A percentile compares a stretch with the other conserved stretches of the same genome.
These are phyloP conservation scores for Starmera amethionina DNA, from an alignment of 805 yeast genomes.

Conservation along the genomic window DNA sequence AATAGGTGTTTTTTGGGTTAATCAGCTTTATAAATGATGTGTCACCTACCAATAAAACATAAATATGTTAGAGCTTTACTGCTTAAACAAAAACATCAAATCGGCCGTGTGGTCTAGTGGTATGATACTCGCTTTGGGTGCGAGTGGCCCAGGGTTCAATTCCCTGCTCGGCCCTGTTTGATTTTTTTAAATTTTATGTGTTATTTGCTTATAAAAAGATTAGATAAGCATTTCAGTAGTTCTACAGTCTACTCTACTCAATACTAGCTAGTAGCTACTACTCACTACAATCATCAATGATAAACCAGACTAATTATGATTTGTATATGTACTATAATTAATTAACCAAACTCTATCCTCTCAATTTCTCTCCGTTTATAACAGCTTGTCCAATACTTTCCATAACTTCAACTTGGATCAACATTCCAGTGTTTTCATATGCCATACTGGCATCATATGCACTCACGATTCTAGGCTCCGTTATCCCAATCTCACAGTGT, in stretches of 20 bases:
- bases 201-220: no score
- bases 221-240: no score
- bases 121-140: conserved; percentile 1
- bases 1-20: no score
- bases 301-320: no score
- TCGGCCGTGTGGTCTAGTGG: conserved; percentile 1
- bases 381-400: conserved; percentile 65
- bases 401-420: conserved; percentile 67
- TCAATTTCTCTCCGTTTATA: conserved; percentile 62
- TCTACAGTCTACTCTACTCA: no score
- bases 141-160: conserved; percentile 1
- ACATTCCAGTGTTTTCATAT: conserved; percentile 56
- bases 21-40: no score
- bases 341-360: conserved; percentile 34
- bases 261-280: no score
- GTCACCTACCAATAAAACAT: no score
- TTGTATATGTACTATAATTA: no score
- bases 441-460: conserved; percentile 89
- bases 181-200: no score
- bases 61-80: no score
- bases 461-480: conserved; percentile 65
- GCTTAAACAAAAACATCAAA: not conserved
- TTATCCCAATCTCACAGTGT: conserved; percentile 79
- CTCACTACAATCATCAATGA: no score
- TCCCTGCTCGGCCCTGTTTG: not conserved